Base-by-base conservation (phyloP, 2,329 filamentous ascomycete genomes). In the Podosphaera xanthii region DNA sequence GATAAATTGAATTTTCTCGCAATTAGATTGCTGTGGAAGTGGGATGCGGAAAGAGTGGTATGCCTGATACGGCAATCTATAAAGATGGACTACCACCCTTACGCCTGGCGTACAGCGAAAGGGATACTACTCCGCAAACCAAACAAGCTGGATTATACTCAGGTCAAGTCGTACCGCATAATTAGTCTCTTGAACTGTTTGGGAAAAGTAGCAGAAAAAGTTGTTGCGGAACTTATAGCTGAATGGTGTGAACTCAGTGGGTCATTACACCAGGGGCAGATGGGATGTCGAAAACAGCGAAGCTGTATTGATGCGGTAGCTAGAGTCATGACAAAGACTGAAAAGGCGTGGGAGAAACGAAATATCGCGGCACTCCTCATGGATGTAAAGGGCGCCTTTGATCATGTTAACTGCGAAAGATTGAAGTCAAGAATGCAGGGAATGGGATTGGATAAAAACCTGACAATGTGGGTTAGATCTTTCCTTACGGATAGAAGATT, bases 1-100 rank as follows among this genome's bases (percentile, higher is more conserved):
- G 54, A 57, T 33, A 33, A n/a, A 57, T 7, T 57, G n/a, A 57
- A 57, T 44, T 57, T 57, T 33, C 54, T 8, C 10, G 54, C 54
- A 8, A 12, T 57, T 12, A 9, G 38, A 9, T 31, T 42, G 12
- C 36, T 57, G 3, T 57, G 54, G 54, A 42, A 42, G 36, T 57
- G 30, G 54, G 54, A 42, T 12, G 31, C 31, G 14, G 36, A 34
- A 6, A 12, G 36, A 9, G 44, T 57, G 4, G 36, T 57, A 4
- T 14, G 30, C 8, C 35, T 57, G n/a, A 57, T 57, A 31, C 54
- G 34, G 30, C n/a, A 44, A 44, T 57, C 3, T 57, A n/a, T 33
- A 57, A 42, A 4, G n/a, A 8, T 14, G 30, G 54, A 35, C n/a
- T 14, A 57, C 44, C 54, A 42, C 40, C 36, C 36, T 4, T n/a